phyloP scores from a whole-genome alignment of 2,329 filamentous ascomycete genomes.

The Polychaeton citri region DNA sequence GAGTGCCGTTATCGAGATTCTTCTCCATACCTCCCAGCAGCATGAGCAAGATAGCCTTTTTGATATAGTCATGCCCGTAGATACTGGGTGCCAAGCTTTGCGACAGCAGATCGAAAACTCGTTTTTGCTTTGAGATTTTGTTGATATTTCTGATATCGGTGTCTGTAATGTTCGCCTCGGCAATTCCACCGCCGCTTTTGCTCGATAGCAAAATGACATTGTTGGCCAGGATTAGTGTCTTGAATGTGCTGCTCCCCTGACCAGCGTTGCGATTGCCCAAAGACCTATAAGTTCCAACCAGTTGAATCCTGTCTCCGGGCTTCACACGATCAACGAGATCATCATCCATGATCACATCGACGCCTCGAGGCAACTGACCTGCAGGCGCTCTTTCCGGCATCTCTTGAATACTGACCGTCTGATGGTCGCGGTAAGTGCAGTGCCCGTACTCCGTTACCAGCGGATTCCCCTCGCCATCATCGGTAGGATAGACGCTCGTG shows the following conservation, averaged over 20 bases:
- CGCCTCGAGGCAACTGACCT: conserved; percentile 84
- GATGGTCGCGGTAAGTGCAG: conserved; percentile 89
- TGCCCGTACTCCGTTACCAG: conserved; percentile 92
- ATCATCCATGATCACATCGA: conserved; percentile 93
- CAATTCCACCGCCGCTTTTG: conserved; percentile 88
- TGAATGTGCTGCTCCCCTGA: conserved; percentile 84
- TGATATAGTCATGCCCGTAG: conserved; percentile 93
- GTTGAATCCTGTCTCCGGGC: conserved; percentile 86
- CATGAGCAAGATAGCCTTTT: conserved; percentile 93
- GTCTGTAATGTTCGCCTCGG: conserved; percentile 83
- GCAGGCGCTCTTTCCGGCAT: conserved; percentile 96
- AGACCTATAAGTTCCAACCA: conserved; percentile 92
- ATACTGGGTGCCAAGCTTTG: conserved; percentile 94
- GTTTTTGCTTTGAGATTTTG: conserved; percentile 87
- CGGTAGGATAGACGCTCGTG: conserved; percentile 83
- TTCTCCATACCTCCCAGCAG: conserved; percentile 94
- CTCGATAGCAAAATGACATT: conserved; percentile 90
- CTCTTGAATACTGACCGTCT: conserved; percentile 96
- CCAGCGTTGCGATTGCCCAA: conserved; percentile 89
- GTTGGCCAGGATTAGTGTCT: conserved; percentile 85
- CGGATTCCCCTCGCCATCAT: conserved; percentile 87
- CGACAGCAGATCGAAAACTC: conserved; percentile 81
- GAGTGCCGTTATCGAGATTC: conserved; percentile 94
- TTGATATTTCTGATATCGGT: conserved; percentile 98
- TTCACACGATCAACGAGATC: conserved; percentile 92